Conservation (phyloP, 2,329 filamentous ascomycete species). For the Graphilbum sp. region DNA sequence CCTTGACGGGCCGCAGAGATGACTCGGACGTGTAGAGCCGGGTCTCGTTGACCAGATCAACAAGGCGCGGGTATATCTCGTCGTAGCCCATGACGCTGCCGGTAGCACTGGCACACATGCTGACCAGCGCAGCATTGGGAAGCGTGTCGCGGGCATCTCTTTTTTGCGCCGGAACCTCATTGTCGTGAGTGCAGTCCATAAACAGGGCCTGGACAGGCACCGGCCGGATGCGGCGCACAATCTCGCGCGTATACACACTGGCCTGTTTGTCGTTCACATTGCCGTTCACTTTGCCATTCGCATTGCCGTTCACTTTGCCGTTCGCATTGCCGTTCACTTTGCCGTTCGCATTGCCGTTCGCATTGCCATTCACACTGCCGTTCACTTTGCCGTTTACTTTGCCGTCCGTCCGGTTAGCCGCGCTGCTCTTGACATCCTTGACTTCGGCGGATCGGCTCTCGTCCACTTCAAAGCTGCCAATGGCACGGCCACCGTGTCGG, state of each 20-base stretch:
- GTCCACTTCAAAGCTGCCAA: slow-evolving; percentile 94
- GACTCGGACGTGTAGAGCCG: slow-evolving; percentile 66
- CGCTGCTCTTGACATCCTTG: slow-evolving; percentile 1
- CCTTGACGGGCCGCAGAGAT: slow-evolving; percentile 36
- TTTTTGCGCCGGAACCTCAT: slow-evolving; percentile 90
- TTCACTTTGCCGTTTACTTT: neutral
- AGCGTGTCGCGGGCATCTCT: slow-evolving; percentile 86
- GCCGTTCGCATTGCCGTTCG: no score
- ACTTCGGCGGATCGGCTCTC: slow-evolving; percentile 38
- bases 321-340: no score
- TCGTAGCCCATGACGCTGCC: slow-evolving; percentile 98
- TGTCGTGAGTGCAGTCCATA: slow-evolving; percentile 99
- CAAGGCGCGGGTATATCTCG: slow-evolving; percentile 80
- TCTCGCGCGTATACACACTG: slow-evolving; percentile 34
- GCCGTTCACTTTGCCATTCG: no score
- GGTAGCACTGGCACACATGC: slow-evolving; percentile 87
- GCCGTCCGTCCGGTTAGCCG: no score
- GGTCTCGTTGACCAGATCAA: slow-evolving; percentile 87
- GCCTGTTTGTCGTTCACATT: no score
- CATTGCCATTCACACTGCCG: no score
- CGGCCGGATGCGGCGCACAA: slow-evolving; percentile 69
- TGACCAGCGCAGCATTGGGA: slow-evolving; percentile 82
- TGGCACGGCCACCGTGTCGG: slow-evolving; percentile 80
- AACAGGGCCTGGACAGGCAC: slow-evolving; percentile 84
- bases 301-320: no score